A percentile compares a stretch with the other conserved stretches of the same genome.
Conservation (phyloP, 2,329 filamentous ascomycete species). For the Gremmenia infestans region DNA sequence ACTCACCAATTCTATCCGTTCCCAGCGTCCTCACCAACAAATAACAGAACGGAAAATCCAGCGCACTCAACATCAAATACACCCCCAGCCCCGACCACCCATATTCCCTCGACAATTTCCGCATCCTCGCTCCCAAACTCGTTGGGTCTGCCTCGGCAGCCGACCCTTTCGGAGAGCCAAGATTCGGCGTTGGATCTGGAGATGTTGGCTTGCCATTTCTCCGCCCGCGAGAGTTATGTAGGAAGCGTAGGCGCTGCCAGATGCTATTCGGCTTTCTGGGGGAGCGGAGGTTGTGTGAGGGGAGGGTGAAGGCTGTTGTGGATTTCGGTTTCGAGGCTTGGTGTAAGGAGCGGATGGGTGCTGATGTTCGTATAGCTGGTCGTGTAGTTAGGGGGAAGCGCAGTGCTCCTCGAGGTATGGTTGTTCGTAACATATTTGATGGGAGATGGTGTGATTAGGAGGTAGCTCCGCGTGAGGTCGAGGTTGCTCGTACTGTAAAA, state of each 20-base stretch:
- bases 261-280: constrained; percentile 11
- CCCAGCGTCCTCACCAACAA: constrained; percentile 77
- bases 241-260: constrained; percentile 20
- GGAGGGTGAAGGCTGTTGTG: constrained; percentile 21
- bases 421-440: constrained; percentile 20
- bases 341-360: constrained; percentile 2
- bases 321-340: constrained; percentile 10
- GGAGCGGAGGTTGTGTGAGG: constrained; percentile 13
- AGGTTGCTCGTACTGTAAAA: constrained; percentile 1
- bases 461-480: not conserved
- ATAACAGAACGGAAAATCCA: constrained; percentile 96
- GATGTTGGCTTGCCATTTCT: constrained; percentile 11
- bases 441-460: not conserved
- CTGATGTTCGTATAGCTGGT: constrained; percentile 5
- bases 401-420: constrained; percentile 13
- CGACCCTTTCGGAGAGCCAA: not conserved
- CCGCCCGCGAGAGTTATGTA: constrained; percentile 19
- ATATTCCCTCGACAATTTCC: constrained; percentile 84
- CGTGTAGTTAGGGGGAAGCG: constrained; percentile 10
- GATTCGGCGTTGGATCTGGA: constrained; percentile 11
- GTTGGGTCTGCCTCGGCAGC: constrained; percentile 18
- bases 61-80: constrained; percentile 73
- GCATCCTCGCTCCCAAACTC: constrained; percentile 43
- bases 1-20: constrained; percentile 75
- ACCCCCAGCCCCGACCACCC: constrained; percentile 93